Evolutionary conservation across 805 yeast species (phyloP).

Genomic region (Gaillardinia entomophila): DNA sequence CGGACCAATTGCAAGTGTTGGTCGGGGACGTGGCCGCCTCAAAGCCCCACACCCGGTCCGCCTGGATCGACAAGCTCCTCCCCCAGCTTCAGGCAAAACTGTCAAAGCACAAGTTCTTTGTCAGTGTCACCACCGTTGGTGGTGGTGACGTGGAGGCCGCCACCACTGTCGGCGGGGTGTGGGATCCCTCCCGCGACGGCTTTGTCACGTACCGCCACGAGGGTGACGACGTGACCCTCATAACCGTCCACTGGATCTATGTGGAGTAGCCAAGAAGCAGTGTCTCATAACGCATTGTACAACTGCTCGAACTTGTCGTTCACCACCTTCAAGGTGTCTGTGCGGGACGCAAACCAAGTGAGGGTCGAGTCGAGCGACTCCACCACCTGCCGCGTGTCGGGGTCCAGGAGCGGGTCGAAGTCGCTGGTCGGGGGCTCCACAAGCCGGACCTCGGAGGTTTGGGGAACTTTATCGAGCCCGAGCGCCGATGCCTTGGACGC

Average conservation of each 20-base stretch:
- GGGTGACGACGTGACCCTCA: conserved; percentile 6
- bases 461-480: not conserved
- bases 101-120: conserved; percentile 52
- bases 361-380: not conserved
- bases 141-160: conserved; percentile 18
- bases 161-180: conserved; percentile 45
- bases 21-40: not conserved
- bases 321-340: conserved; percentile 2
- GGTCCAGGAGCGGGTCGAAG: conserved; percentile 6
- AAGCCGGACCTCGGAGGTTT: not conserved
- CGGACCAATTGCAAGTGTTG: not conserved
- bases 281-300: conserved; percentile 7
- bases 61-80: conserved; percentile 25
- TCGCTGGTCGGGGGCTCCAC: too few species aligned
- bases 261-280: conserved; percentile 5
- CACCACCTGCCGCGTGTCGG: not conserved
- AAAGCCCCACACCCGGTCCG: not conserved
- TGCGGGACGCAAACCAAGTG: not conserved
- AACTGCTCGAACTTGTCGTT: conserved; percentile 7
- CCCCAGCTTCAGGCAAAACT: conserved; percentile 36
- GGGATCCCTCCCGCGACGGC: conserved; percentile 58
- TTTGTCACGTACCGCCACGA: conserved; percentile 29
- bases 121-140: conserved; percentile 29
- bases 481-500: conserved; percentile 1
- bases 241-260: conserved; percentile 11